A percentile compares a stretch with the other conserved stretches of the same genome.
phyloP scores from a whole-genome alignment of 805 yeast genomes.

The Lipomyces japonicus region DNA sequence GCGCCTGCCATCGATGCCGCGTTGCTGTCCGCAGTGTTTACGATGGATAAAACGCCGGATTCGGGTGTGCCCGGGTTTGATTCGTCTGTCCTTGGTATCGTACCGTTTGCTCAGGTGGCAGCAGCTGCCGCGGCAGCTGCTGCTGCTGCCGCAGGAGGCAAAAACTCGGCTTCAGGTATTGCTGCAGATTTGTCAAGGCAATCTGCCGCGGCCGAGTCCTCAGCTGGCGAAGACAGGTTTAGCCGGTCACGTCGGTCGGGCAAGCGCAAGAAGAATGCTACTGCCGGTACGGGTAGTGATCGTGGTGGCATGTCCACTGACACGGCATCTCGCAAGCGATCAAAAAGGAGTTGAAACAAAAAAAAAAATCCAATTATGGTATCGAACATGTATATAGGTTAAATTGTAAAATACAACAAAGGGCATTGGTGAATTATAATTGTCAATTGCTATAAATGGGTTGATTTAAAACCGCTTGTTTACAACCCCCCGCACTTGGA shows the following conservation, averaged over 20 bases:
- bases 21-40: conserved; percentile 49
- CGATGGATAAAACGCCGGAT: conserved; percentile 61
- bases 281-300: conserved; percentile 11
- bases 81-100: conserved; percentile 52
- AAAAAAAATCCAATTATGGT: neutral
- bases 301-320: conserved; percentile 13
- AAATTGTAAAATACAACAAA: too few species aligned
- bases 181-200: neutral
- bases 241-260: neutral
- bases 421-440: too few species aligned
- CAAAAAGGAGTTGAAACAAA: conserved; percentile 2
- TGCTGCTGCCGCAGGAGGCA: conserved; percentile 1
- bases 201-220: conserved; percentile 10
- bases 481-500: too few species aligned
- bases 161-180: neutral
- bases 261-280: conserved; percentile 5
- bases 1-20: conserved; percentile 39
- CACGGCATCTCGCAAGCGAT: conserved; percentile 3
- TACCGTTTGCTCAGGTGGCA: conserved; percentile 16
- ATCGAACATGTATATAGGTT: too few species aligned
- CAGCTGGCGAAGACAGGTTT: conserved; percentile 20
- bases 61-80: conserved; percentile 78
- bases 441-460: too few species aligned
- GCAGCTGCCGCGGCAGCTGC: conserved; percentile 3
- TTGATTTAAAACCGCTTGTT: too few species aligned